Conservation (phyloP, 768 basidiomycete genomes). For the Mycena crocata region DNA sequence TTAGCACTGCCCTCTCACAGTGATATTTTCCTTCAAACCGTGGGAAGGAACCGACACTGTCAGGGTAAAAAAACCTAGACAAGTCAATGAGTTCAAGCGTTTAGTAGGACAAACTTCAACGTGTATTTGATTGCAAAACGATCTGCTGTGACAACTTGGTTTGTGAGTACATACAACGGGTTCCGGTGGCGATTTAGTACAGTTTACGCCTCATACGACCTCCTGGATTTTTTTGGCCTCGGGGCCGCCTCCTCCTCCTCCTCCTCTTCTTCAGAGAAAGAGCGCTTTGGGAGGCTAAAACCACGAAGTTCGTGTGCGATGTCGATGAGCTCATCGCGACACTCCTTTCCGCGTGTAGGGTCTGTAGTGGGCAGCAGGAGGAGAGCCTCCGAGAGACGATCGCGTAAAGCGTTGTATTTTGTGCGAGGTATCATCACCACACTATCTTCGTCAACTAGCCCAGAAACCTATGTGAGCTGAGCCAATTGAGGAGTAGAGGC, state of each 20-base stretch:
- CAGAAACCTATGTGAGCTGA: background rate
- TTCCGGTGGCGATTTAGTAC: no score
- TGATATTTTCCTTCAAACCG: no score
- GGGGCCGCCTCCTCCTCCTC: background rate
- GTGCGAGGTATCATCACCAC: background rate
- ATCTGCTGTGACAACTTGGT: no score
- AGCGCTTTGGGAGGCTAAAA: background rate
- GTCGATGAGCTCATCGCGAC: background rate
- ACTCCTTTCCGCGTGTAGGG: background rate
- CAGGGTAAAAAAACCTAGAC: no score
- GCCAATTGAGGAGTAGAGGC: background rate
- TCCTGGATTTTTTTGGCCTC: no score
- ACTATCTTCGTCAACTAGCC: background rate
- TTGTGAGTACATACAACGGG: no score
- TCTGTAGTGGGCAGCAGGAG: constrained; percentile 3
- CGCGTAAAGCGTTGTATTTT: background rate
- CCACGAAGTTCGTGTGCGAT: constrained; percentile 4
- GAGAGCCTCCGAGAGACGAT: background rate
- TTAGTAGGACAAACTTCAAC: no score
- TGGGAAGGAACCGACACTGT: no score
- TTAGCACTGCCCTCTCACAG: no score
- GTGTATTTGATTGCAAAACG: no score
- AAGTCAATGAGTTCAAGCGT: no score
- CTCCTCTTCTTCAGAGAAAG: background rate
- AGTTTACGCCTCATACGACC: no score